phyloP scores from a whole-genome alignment of 495 filamentous ascomycete genomes.

The Eremomyces bilateralis region DNA sequence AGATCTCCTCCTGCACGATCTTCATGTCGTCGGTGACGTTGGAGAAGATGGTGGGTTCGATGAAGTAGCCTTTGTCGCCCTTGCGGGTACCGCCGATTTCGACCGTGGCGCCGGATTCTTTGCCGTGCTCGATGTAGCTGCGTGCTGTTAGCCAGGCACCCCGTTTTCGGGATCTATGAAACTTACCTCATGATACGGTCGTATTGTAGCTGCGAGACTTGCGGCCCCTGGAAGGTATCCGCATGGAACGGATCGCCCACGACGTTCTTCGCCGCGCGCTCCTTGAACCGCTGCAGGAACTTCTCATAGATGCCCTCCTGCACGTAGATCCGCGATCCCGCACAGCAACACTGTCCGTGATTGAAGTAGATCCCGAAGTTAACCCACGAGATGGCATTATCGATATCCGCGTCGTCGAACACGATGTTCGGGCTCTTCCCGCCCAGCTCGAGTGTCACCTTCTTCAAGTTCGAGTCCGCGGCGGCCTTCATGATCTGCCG shows the following conservation, averaged over 20 bases:
- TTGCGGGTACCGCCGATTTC: conserved; percentile 72
- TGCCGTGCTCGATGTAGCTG: conserved; percentile 76
- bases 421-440: conserved; percentile 98
- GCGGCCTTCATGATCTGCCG: conserved; percentile 92
- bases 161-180: background rate
- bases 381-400: conserved; percentile 90
- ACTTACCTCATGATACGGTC: conserved; percentile 79
- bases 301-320: conserved; percentile 93
- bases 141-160: background rate
- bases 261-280: conserved; percentile 57
- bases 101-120: conserved; percentile 68
- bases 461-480: conserved; percentile 88
- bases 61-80: conserved; percentile 87
- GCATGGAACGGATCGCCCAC: conserved; percentile 79
- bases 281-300: conserved; percentile 76
- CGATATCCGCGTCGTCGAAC: conserved; percentile 88
- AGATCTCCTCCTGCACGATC: conserved; percentile 98
- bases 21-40: conserved; percentile 82
- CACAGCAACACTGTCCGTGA: conserved; percentile 97
- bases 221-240: conserved; percentile 92
- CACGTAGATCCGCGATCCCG: conserved; percentile 86
- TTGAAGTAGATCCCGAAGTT: conserved; percentile 99
- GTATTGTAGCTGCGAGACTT: conserved; percentile 85
- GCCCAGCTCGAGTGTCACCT: conserved; percentile 95
- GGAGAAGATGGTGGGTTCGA: conserved; percentile 92